A percentile compares a stretch with the other conserved stretches of the same genome.
phyloP scores from a whole-genome alignment of 2,329 filamentous ascomycete genomes.

The Hypoxylon sp. region DNA sequence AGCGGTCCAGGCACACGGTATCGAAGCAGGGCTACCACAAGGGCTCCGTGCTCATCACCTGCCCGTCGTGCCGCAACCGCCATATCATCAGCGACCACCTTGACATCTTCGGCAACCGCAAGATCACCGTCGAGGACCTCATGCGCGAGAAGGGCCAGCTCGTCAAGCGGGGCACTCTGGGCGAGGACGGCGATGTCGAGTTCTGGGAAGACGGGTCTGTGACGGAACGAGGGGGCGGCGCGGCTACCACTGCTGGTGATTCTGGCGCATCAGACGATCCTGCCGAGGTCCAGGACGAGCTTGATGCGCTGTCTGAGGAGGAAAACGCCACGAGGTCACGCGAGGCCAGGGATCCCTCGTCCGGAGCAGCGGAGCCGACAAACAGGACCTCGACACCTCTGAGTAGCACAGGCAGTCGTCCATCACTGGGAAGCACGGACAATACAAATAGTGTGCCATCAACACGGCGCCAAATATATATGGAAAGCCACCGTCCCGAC shows the following conservation, averaged over 20 bases:
- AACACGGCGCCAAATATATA: constrained; percentile 38
- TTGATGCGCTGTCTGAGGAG: background rate
- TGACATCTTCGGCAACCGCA: constrained; percentile 74
- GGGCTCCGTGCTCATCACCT: constrained; percentile 88
- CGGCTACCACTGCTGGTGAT: background rate
- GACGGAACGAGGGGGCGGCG: constrained; percentile 34
- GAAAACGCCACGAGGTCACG: constrained; percentile 15
- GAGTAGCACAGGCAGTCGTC: constrained; percentile 23
- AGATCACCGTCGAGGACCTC: constrained; percentile 78
- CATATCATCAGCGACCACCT: constrained; percentile 95
- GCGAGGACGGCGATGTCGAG: constrained; percentile 85
- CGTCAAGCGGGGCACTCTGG: constrained; percentile 74
- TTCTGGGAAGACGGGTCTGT: constrained; percentile 81
- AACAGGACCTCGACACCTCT: constrained; percentile 16
- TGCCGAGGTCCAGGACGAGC: background rate
- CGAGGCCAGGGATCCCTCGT: constrained; percentile 29
- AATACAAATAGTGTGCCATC: constrained; percentile 32
- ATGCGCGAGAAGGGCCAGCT: constrained; percentile 77
- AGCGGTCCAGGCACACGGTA: constrained; percentile 82
- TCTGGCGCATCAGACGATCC: too few species aligned
- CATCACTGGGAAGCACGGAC: constrained; percentile 22
- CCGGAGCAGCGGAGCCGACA: constrained; percentile 23
- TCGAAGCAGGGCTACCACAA: constrained; percentile 95
- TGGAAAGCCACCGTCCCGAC: background rate
- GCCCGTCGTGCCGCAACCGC: constrained; percentile 83